These are phyloP conservation scores for Linnemannia schmuckeri DNA, from an alignment of 192 early-diverging fungal species.

Conservation along the genomic window DNA sequence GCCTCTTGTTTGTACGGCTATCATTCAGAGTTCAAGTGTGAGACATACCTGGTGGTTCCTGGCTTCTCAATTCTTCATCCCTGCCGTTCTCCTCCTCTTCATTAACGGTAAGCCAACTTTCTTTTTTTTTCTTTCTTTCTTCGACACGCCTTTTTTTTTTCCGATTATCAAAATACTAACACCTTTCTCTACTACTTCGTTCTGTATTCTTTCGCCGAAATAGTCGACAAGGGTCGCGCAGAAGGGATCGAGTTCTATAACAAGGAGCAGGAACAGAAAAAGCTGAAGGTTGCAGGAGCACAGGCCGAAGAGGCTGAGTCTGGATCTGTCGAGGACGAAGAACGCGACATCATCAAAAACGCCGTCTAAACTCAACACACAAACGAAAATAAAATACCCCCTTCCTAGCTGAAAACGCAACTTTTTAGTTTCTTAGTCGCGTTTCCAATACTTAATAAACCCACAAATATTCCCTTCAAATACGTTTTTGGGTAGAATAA, in stretches of 20 bases:
- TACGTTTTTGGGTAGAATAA: too few species aligned
- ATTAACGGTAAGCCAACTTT: slow-evolving; percentile 30
- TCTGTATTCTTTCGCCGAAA: background rate
- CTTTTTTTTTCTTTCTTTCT: background rate
- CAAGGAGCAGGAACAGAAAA: slow-evolving; percentile 8
- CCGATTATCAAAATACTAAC: background rate
- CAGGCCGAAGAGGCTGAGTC: background rate
- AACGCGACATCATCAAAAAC: slow-evolving; percentile 2
- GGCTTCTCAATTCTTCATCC: slow-evolving; percentile 36
- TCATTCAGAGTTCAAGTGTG: slow-evolving; percentile 55
- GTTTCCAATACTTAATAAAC: too few species aligned
- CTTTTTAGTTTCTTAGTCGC: background rate
- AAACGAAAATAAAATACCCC: background rate
- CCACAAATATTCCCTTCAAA: too few species aligned
- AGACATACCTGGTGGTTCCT: slow-evolving; percentile 44
- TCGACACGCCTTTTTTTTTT: too few species aligned
- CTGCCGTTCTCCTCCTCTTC: slow-evolving; percentile 36
- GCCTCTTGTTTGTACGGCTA: slow-evolving; percentile 69
- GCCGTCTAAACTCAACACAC: background rate
- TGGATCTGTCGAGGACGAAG: slow-evolving; percentile 6
- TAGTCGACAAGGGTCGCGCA: slow-evolving; percentile 27
- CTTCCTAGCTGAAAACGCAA: background rate
- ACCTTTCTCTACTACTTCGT: too few species aligned
- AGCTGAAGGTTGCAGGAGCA: background rate
- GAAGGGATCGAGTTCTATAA: slow-evolving; percentile 27